A percentile compares a stretch with the other conserved stretches of the same genome.
phyloP scores from a whole-genome alignment of 1,284 basidiomycete species.

The Sporisorium reilianum region DNA sequence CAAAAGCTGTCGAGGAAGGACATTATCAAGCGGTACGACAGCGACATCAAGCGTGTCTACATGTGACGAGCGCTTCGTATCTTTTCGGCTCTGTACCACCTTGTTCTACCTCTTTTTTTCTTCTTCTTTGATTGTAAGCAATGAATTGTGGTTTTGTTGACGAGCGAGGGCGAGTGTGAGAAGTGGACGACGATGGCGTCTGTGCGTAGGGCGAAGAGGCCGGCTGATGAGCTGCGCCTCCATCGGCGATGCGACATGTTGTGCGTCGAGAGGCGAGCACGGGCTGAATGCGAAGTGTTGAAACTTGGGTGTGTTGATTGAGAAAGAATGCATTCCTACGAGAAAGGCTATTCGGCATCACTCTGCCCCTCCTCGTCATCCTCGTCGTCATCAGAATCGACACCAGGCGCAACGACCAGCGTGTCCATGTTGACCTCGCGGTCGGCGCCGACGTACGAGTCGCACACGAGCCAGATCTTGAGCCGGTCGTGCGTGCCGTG shows the following conservation, averaged over 20 bases:
- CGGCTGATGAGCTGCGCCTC: too few species aligned
- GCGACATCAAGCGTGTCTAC: slow-evolving; percentile 64
- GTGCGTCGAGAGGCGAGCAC: background rate
- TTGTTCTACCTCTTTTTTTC: too few species aligned
- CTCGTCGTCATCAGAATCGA: slow-evolving; percentile 51
- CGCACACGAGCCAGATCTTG: slow-evolving; percentile 92
- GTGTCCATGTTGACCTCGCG: slow-evolving; percentile 57
- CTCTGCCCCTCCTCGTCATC: slow-evolving; percentile 23
- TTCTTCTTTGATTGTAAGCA: background rate
- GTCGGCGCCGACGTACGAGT: slow-evolving; percentile 76
- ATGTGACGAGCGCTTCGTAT: slow-evolving; percentile 27
- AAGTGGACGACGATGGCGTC: too few species aligned
- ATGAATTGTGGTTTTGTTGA: background rate
- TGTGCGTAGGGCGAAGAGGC: too few species aligned
- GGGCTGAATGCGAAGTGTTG: background rate
- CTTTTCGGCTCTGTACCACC: too few species aligned
- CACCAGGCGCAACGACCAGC: slow-evolving; percentile 59
- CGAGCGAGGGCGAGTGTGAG: background rate
- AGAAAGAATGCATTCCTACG: background rate
- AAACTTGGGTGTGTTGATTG: background rate
- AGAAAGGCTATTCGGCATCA: background rate
- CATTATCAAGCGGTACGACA: slow-evolving; percentile 61
- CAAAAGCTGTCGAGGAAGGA: slow-evolving; percentile 67
- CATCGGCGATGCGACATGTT: too few species aligned
- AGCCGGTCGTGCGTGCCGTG: slow-evolving; percentile 82